Base-by-base conservation (phyloP, 225 moss, liverwort and hornwort genomes). In the Marchantia paleacea region DNA sequence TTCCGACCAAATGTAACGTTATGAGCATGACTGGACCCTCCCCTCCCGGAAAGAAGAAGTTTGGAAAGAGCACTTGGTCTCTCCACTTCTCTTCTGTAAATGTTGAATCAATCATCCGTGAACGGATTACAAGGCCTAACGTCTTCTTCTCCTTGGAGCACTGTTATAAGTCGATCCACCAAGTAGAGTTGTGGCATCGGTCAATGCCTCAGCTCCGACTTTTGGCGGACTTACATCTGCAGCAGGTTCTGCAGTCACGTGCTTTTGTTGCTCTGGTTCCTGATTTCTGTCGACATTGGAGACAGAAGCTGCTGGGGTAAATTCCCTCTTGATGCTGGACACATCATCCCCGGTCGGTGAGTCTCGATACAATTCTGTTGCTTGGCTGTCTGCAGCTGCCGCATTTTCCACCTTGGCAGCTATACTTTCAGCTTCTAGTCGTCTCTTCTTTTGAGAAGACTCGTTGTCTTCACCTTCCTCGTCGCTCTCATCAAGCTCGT, bases 81-180 rank as follows among this genome's bases (percentile, higher is more conserved):
- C 39, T 69, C 14, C 11, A 70, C 31, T 22, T 28, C 67, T 39
- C 29, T 7, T 9, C 69, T 0, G 69, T 39, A 13, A 6, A 69
- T 6, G 16, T 48, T 70, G 18, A 20, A 58, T 47, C 18, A 70
- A 15, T 58, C 58, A 58, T 58, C 20, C 20, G 4, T 6, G 15
- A 70, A 47, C 48, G 18, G 39, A 5, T 48, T 70, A 7, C 9
- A 73, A 61, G 18, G 58, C 18, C 77, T 77, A 77, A 51, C 52
- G 84, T 77, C 78, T 83, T 66, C 82, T 86, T 78, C 88, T 92
- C 68, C 91, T 86, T 19, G 87, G 95, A 16, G 90, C 82, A 75
- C 90, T 89, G 19, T 67, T 81, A 31, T 96, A 96, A 48, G 79
- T 84, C 20, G 79, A 77, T 61, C 89, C 92, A 81, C 80, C 84